phyloP scores from a whole-genome alignment of 495 filamentous ascomycete genomes.

The Sphaerosporella brunnea region DNA sequence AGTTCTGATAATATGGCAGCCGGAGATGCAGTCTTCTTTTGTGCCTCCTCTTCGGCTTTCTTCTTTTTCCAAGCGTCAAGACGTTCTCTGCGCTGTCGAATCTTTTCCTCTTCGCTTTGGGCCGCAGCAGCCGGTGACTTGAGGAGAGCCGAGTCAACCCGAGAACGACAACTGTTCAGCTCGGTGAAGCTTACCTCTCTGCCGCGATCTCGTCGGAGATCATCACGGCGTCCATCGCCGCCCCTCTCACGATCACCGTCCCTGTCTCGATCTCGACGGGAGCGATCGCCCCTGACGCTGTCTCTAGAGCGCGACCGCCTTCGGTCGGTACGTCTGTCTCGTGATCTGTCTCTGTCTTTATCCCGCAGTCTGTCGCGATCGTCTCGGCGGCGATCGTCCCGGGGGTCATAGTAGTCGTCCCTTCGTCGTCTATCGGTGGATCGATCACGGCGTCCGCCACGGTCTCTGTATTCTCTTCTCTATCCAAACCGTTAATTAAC shows the following conservation, averaged over 20 bases:
- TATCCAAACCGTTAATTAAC: too few relatives aligned
- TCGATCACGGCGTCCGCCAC: constrained; percentile 48
- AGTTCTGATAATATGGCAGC: constrained; percentile 40
- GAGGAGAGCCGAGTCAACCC: constrained; percentile 27
- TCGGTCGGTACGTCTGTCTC: constrained; percentile 23
- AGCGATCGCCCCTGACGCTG: constrained; percentile 20
- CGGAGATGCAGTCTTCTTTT: constrained; percentile 50
- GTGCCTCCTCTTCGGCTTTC: constrained; percentile 58
- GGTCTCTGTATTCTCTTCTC: constrained; percentile 28
- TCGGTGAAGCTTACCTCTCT: constrained; percentile 34
- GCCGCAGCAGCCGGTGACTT: constrained; percentile 36
- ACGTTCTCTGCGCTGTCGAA: constrained; percentile 65
- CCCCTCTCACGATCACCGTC: constrained; percentile 32
- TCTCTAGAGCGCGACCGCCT: constrained; percentile 44
- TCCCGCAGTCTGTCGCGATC: constrained; percentile 43
- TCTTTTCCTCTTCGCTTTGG: constrained; percentile 59
- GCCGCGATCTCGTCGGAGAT: constrained; percentile 49
- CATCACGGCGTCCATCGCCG: constrained; percentile 58
- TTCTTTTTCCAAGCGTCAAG: constrained; percentile 86
- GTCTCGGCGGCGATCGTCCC: constrained; percentile 44
- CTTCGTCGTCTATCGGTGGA: constrained; percentile 46
- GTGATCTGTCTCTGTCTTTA: constrained; percentile 39
- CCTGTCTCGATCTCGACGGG: constrained; percentile 40
- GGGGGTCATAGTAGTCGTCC: constrained; percentile 38
- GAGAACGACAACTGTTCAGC: constrained; percentile 9